A percentile compares a stretch with the other conserved stretches of the same genome.
Conservation (phyloP, 768 basidiomycete species). For the Kwoniella mangroviensis region DNA sequence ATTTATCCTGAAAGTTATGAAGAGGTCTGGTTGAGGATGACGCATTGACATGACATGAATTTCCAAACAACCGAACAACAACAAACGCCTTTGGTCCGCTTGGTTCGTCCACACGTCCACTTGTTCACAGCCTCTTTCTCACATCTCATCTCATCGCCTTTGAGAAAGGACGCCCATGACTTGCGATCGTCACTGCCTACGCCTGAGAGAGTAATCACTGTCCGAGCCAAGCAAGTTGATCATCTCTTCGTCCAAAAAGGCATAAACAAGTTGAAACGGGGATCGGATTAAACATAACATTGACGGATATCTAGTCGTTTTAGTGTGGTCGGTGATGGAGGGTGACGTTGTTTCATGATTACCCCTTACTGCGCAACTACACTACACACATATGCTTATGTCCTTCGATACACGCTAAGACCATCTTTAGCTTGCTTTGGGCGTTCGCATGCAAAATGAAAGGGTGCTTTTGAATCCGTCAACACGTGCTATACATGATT, state of each 20-base stretch:
- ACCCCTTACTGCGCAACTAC: background rate
- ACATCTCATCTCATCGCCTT: background rate
- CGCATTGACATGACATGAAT: background rate
- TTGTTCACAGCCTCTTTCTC: background rate
- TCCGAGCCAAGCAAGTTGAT: no score
- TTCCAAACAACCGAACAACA: background rate
- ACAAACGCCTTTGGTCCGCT: background rate
- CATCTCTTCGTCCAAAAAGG: background rate
- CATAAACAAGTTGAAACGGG: background rate
- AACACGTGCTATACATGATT: no score
- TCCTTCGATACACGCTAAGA: background rate
- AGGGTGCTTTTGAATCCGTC: background rate
- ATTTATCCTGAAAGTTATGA: background rate
- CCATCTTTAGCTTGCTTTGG: background rate
- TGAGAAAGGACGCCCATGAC: background rate
- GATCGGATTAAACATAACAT: background rate
- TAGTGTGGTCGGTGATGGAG: background rate
- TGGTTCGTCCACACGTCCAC: background rate
- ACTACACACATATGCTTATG: background rate
- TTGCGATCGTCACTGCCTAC: no score
- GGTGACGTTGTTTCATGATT: background rate
- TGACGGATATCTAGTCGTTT: background rate
- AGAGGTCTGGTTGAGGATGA: background rate
- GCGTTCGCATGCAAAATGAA: background rate
- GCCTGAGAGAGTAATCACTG: no score